Conservation (phyloP, 345 rosid species). For the Tarenaya hassleriana region DNA sequence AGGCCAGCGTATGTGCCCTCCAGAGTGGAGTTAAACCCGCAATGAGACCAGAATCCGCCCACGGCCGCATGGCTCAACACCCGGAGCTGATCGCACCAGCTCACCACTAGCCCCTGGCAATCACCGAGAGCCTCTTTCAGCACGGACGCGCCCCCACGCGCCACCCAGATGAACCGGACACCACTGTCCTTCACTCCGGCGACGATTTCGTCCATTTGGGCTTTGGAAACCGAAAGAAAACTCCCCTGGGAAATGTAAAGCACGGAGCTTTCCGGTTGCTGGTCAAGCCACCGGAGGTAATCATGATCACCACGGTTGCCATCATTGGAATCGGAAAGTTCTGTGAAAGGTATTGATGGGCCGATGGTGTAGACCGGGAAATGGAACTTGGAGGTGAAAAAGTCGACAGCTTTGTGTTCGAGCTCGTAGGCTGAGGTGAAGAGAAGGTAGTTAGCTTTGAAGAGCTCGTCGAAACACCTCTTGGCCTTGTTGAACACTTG, state of each 20-base stretch:
- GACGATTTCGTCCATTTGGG: conserved; percentile 29
- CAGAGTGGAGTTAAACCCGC: conserved; percentile 46
- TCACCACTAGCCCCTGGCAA: background rate
- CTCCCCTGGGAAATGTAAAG: conserved; percentile 29
- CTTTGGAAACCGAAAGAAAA: conserved; percentile 19
- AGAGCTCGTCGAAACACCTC: conserved; percentile 26
- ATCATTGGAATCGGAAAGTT: conserved; percentile 2
- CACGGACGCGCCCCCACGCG: conserved; percentile 15
- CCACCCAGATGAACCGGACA: conserved; percentile 30
- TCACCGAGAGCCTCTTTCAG: background rate
- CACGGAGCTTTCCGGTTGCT: conserved; percentile 30
- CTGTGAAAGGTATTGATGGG: conserved; percentile 28
- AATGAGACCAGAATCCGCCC: conserved; percentile 51
- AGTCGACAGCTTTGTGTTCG: conserved; percentile 30
- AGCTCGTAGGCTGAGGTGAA: conserved; percentile 41
- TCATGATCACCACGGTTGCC: background rate
- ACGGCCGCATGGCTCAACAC: conserved; percentile 42
- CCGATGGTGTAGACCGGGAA: conserved; percentile 30
- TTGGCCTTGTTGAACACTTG: background rate
- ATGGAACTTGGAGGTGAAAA: conserved; percentile 12
- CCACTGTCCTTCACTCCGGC: conserved; percentile 26
- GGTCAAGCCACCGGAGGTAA: conserved; percentile 28
- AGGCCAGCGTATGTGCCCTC: conserved; percentile 37
- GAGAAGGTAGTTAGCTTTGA: conserved; percentile 41
- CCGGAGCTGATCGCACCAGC: conserved; percentile 48